These are phyloP conservation scores for Hypholoma sublateritium DNA, from an alignment of 768 basidiomycete species.

Conservation along the genomic window DNA sequence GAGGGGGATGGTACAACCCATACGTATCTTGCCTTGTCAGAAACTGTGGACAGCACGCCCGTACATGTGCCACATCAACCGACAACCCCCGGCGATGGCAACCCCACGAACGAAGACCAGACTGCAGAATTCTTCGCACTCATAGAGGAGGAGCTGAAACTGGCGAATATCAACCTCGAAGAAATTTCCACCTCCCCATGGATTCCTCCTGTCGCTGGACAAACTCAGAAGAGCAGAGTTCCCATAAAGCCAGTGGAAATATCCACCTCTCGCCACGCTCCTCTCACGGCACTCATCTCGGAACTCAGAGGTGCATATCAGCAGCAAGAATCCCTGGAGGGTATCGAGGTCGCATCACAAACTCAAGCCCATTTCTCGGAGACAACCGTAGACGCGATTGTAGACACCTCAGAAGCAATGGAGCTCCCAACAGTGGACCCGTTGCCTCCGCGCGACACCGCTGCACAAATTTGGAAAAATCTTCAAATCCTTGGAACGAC, in stretches of 20 bases:
- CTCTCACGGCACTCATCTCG: slow-evolving; percentile 1
- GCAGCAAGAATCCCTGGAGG: not conserved
- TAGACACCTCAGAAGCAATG: not conserved
- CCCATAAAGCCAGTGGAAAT: slow-evolving; percentile 16
- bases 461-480: slow-evolving; percentile 6
- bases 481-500: slow-evolving; percentile 19
- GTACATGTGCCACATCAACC: not conserved
- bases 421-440: not conserved
- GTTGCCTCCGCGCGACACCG: slow-evolving; percentile 2
- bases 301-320: slow-evolving; percentile 1
- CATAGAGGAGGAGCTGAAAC: slow-evolving; percentile 1
- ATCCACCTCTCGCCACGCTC: slow-evolving; percentile 6
- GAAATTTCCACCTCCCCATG: not conserved
- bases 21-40: not conserved
- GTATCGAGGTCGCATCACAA: not conserved
- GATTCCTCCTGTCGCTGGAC: slow-evolving; percentile 25
- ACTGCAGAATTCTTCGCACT: not conserved
- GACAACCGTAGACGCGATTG: not conserved
- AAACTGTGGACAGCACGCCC: not conserved
- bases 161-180: not conserved
- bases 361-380: not conserved
- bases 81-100: not conserved
- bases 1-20: not conserved
- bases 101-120: not conserved
- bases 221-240: slow-evolving; percentile 20